These are phyloP conservation scores for Platanthera guangdongensis DNA, from an alignment of 106 monocot species.

Conservation along the genomic window DNA sequence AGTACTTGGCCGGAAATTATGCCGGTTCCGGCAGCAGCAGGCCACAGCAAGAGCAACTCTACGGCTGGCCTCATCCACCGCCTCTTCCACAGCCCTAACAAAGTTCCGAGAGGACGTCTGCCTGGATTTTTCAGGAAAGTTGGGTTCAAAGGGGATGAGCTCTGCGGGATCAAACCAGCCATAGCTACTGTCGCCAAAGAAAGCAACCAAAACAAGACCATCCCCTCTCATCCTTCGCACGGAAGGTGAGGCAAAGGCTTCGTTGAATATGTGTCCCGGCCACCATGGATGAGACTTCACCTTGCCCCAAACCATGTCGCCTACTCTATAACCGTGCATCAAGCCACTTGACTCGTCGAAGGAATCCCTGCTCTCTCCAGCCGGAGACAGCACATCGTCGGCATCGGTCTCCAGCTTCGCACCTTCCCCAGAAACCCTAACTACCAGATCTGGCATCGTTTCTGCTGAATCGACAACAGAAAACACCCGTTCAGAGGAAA, in stretches of 20 bases:
- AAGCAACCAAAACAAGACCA: slow-evolving; percentile 65
- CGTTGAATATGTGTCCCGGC: slow-evolving; percentile 86
- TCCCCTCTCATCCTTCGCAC: slow-evolving; percentile 44
- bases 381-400: not conserved
- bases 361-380: not conserved
- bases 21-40: slow-evolving; percentile 46
- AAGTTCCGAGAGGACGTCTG: slow-evolving; percentile 45
- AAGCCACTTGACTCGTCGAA: slow-evolving; percentile 7
- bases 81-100: slow-evolving; percentile 67
- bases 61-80: slow-evolving; percentile 50
- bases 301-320: slow-evolving; percentile 99
- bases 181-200: slow-evolving; percentile 94
- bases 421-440: slow-evolving; percentile 9
- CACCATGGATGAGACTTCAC: slow-evolving; percentile 99
- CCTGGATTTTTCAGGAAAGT: slow-evolving; percentile 51
- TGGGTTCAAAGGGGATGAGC: slow-evolving; percentile 57
- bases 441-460: not conserved
- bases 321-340: slow-evolving; percentile 45
- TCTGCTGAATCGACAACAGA: not conserved
- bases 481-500: slow-evolving; percentile 7
- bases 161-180: slow-evolving; percentile 89
- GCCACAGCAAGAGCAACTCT: slow-evolving; percentile 53
- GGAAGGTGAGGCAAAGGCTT: slow-evolving; percentile 37
- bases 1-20: slow-evolving; percentile 34
- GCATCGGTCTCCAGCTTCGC: not conserved